A percentile compares a stretch with the other conserved stretches of the same genome.
These are phyloP conservation scores for Tylopilus plumbeoviolaceoides DNA, from an alignment of 768 basidiomycete species.

Conservation along the genomic window DNA sequence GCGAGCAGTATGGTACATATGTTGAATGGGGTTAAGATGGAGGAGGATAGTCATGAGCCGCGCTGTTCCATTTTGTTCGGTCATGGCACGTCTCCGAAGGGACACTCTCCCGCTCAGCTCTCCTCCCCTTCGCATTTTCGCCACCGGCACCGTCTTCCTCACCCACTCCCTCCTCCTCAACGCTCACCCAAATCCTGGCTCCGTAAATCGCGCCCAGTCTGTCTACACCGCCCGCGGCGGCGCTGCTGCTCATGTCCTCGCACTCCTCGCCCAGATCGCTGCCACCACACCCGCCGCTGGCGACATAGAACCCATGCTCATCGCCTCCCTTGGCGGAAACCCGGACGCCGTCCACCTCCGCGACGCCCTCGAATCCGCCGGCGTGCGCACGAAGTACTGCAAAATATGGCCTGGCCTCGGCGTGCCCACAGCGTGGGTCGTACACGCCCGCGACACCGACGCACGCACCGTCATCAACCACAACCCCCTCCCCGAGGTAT, in stretches of 20 bases:
- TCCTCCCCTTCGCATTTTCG: conserved; percentile 57
- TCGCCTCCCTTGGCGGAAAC: conserved; percentile 72
- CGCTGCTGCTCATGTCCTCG: conserved; percentile 64
- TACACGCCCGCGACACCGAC: conserved; percentile 67
- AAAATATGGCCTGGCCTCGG: conserved; percentile 69
- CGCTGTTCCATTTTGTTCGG: background rate
- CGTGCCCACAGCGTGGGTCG: conserved; percentile 78
- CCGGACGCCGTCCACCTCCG: conserved; percentile 63
- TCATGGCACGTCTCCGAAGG: conserved; percentile 28
- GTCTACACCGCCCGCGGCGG: conserved; percentile 68
- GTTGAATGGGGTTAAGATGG: too few species aligned
- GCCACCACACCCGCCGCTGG: conserved; percentile 25
- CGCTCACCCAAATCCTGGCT: conserved; percentile 52
- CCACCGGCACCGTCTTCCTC: conserved; percentile 76
- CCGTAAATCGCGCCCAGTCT: conserved; percentile 65
- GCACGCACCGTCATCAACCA: conserved; percentile 76
- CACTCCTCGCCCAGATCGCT: conserved; percentile 66
- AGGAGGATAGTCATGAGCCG: background rate
- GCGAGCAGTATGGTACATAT: too few species aligned
- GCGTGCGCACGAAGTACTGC: conserved; percentile 68
- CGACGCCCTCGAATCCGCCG: conserved; percentile 59
- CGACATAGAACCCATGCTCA: conserved; percentile 50
- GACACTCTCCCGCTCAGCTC: conserved; percentile 19
- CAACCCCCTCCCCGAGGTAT: conserved; percentile 82
- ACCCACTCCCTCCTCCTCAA: conserved; percentile 68